Evolutionary conservation across 2,329 filamentous ascomycete genomes (phyloP), one percentile per base, ranked within the genome.

Genomic region (Myriosclerotinia curreyana): DNA sequence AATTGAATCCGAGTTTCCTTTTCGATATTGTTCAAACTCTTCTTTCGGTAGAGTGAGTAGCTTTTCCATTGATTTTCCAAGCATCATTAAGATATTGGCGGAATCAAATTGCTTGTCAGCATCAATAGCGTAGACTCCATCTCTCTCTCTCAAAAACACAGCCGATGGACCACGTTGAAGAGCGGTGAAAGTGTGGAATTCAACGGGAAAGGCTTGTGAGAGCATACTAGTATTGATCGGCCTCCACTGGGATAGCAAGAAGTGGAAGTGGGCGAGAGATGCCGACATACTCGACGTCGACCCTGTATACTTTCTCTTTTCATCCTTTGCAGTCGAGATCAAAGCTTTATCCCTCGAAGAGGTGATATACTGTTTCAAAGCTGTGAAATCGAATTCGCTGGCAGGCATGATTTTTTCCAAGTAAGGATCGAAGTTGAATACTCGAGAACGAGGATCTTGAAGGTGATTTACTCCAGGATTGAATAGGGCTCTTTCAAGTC

Each of bases 361-460:
- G 0, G 93, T 97, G 68, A 96, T 86, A 76, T 96, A 99, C 67
- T 87, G 83, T 75, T 90, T 91, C 62, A 99, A 77, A 4, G 92
- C 87, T 65, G 90, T 84, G 75, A 96, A 99, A 73, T 99, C 91
- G 73, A 99, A 99, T 73, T 99, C 91, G 2, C 85, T 80, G 20
- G 95, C 87, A 2, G 95, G 93, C 92, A 98, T 98, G 71, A 99
- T 96, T 60, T 86, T 87, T 66, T 92, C 86, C 25, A 99, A 82
- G 73, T 97, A 97, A 0, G 96, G 95, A 74, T 99, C 94, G 72
- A 99, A 99, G 75, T 99, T 99, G 82, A 87, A 99, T 8, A 98
- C 92, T 22, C 87, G 84, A 48, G 94, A 92, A 65, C 91, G 85
- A 31, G 89, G 87, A 75, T 99, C 95, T 76, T 96, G 93, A 60